Base-by-base conservation (phyloP, 2,329 filamentous ascomycete species). In the Alternaria solani region DNA sequence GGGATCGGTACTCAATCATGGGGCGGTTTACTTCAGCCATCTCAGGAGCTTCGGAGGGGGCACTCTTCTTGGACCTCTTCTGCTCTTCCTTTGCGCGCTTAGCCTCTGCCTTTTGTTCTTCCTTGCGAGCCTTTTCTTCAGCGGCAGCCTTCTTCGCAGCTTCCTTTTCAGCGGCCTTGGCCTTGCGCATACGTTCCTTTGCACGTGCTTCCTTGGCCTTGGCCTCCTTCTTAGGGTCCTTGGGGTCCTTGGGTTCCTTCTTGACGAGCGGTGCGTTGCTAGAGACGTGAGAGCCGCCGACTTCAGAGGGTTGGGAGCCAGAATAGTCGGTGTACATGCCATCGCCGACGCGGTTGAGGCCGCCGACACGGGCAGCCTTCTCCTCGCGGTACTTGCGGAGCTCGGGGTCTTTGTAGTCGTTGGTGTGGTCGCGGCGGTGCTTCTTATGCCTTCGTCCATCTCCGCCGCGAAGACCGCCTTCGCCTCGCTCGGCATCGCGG, bases 321-420 rank as follows among this genome's bases (percentile, higher is more conserved):
- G 89, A 90, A 78, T 91, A 92, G 74, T 96, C 91, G 85, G 92
- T 96, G 66, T 87, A 83, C 61, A 88, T 91, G 62, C 89, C 91
- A 68, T 97, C 94, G 43, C 89, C 85, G 67, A 91, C 85, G 70
- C 90, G 89, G 80, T 98, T 98, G 77, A 98, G 82, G 20, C 94
- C 94, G 36, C 94, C 94, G 2, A 98, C 93, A 52, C 91, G 87
- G 0, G 94, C 94, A 2, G 93, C 83, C 77, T 90, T 92, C 81
- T 98, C 94, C 73, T 93, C 86, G 25, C 94, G 91, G 82, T 98
- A 98, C 34, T 88, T 88, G 59, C 90, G 88, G 57, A 98, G 87
- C 61, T 95, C 90, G 47, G 79, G 78, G 67, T 85, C 83, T 41
- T 74, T 57, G 76, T 79, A 61, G 69, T 85, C 83, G 69, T 86